phyloP scores from a whole-genome alignment of 768 basidiomycete species.

The Leccinum longicurvipes region DNA sequence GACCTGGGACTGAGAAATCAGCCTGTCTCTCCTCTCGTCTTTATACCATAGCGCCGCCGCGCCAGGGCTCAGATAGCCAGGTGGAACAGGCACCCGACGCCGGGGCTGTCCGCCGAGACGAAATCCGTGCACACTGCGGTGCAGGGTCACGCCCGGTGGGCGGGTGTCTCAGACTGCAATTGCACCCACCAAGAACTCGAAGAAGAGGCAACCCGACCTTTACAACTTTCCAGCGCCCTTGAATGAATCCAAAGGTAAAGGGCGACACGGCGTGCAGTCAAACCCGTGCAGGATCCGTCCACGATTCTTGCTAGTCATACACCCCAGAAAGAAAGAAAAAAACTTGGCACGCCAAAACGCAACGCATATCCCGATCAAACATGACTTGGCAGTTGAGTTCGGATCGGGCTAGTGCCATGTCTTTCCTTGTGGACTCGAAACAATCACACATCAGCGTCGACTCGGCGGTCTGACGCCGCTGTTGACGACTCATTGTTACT shows the following conservation, averaged over 20 bases:
- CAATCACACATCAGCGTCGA: no score
- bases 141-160: neutral
- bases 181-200: neutral
- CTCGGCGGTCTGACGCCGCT: no score
- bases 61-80: neutral
- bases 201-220: neutral
- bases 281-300: no score
- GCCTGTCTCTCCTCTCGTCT: neutral
- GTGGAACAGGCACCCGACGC: no score
- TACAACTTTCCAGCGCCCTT: neutral
- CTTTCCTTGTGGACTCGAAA: no score
- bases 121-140: neutral
- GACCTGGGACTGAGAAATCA: neutral
- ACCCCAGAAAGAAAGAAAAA: neutral
- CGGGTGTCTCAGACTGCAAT: neutral
- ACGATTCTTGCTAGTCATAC: no score
- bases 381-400: neutral
- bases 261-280: no score
- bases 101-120: no score
- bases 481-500: no score
- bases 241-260: neutral
- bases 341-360: neutral
- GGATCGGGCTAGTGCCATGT: neutral
- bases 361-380: neutral
- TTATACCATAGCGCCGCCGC: neutral